These are phyloP conservation scores for Aspergillus bridgeri DNA, from an alignment of 495 filamentous ascomycete species.

Conservation along the genomic window DNA sequence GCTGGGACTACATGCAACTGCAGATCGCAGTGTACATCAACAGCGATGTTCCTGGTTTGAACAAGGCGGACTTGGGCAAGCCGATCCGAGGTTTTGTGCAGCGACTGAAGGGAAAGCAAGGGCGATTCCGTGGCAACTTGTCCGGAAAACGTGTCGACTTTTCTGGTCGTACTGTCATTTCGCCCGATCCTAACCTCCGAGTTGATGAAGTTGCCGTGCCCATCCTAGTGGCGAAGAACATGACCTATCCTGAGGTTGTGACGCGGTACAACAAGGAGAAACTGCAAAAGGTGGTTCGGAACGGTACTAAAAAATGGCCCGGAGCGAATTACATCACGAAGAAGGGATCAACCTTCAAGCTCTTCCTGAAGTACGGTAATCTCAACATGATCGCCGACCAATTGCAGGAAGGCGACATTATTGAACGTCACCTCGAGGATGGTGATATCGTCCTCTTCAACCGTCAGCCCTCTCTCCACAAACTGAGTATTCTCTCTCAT, in stretches of 20 bases:
- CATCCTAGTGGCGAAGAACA: constrained; percentile 80
- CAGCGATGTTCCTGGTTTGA: constrained; percentile 88
- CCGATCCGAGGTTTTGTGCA: constrained; percentile 91
- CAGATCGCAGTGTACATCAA: constrained; percentile 98
- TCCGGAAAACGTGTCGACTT: constrained; percentile 99
- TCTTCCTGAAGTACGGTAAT: constrained; percentile 70
- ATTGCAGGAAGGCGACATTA: constrained; percentile 78
- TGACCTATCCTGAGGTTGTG: constrained; percentile 91
- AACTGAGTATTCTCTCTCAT: constrained; percentile 95
- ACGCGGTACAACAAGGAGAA: constrained; percentile 81
- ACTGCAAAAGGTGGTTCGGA: constrained; percentile 63
- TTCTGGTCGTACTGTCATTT: constrained; percentile 95
- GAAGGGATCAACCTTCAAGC: constrained; percentile 63
- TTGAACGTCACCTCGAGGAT: constrained; percentile 93
- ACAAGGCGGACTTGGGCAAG: constrained; percentile 70
- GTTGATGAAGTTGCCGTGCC: constrained; percentile 95
- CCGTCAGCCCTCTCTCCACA: constrained; percentile 95
- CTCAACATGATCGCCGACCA: constrained; percentile 63
- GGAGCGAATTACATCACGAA: constrained; percentile 82
- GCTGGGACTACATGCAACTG: constrained; percentile 94
- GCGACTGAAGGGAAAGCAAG: constrained; percentile 93
- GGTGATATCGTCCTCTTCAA: constrained; percentile 98
- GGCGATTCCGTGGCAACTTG: constrained; percentile 92
- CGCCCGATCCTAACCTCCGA: constrained; percentile 88
- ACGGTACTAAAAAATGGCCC: constrained; percentile 74